These are phyloP conservation scores for Cutaneotrichosporon curvatum DNA, from an alignment of 1,284 basidiomycete genomes.

Conservation along the genomic window DNA sequence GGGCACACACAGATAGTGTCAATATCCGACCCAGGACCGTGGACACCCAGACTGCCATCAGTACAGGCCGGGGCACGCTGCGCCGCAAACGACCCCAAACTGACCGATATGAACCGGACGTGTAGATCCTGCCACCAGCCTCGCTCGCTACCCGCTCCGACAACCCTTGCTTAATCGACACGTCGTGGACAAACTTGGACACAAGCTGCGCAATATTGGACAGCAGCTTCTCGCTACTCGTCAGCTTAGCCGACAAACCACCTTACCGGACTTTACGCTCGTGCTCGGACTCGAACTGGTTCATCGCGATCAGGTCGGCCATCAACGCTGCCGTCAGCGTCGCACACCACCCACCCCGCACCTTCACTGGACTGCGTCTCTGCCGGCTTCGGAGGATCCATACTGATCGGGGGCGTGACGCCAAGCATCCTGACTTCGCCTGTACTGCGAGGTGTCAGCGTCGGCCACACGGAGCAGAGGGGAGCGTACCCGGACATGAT, in stretches of 20 bases:
- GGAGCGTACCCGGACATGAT: constrained; percentile 14
- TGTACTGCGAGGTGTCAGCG: constrained; percentile 7
- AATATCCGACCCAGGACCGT: constrained; percentile 93
- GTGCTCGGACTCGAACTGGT: constrained; percentile 83
- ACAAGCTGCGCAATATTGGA: constrained; percentile 84
- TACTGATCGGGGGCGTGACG: constrained; percentile 82
- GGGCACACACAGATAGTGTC: constrained; percentile 98
- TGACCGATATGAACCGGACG: constrained; percentile 86
- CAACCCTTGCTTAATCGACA: constrained; percentile 68
- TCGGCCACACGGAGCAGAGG: not conserved
- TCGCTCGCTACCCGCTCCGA: constrained; percentile 77
- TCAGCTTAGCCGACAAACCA: not conserved
- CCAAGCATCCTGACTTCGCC: constrained; percentile 40
- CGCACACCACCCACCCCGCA: constrained; percentile 54
- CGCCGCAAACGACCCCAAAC: too few relatives aligned
- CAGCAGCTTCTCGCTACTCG: constrained; percentile 77
- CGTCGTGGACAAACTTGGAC: constrained; percentile 85
- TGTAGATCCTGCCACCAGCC: constrained; percentile 97
- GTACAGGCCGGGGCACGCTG: not conserved
- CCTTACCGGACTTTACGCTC: constrained; percentile 82
- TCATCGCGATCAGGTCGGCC: constrained; percentile 79
- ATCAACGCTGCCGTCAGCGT: constrained; percentile 31
- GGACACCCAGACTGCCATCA: constrained; percentile 66
- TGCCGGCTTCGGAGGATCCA: constrained; percentile 60
- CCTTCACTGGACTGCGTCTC: constrained; percentile 69